A percentile compares a stretch with the other conserved stretches of the same genome.
Conservation (phyloP, 2,329 filamentous ascomycete species). For the Fusarium subtropicale region DNA sequence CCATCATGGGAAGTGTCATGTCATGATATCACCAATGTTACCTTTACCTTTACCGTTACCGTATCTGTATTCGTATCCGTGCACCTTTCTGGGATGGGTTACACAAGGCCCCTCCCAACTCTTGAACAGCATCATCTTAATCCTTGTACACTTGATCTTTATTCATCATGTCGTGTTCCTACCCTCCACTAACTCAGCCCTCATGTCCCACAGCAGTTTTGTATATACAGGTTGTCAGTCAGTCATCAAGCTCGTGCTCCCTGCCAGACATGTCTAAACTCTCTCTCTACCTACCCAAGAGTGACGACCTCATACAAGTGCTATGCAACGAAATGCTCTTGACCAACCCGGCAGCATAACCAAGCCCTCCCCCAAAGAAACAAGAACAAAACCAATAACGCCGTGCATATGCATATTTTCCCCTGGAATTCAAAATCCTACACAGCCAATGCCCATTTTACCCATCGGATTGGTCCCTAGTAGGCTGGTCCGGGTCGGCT, state of each 20-base stretch:
- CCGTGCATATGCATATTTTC: constrained; percentile 41
- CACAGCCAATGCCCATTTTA: constrained; percentile 4
- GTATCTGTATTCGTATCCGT: not conserved
- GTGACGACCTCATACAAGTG: constrained; percentile 39
- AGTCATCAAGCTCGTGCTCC: constrained; percentile 44
- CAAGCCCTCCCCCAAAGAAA: not conserved
- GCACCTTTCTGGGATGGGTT: not conserved
- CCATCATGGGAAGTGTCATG: constrained; percentile 30
- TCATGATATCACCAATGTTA: constrained; percentile 18
- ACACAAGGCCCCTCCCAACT: not conserved
- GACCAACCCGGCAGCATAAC: constrained; percentile 4
- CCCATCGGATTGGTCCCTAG: constrained; percentile 27
- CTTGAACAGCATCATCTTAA: constrained; percentile 1
- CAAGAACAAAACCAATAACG: constrained; percentile 40
- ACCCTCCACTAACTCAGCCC: constrained; percentile 23
- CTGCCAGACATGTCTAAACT: constrained; percentile 34
- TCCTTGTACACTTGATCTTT: constrained; percentile 35
- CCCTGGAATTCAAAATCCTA: constrained; percentile 7
- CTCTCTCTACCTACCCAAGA: constrained; percentile 24
- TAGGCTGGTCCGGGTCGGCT: constrained; percentile 30
- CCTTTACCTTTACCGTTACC: not conserved
- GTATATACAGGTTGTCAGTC: constrained; percentile 40
- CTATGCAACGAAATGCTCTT: constrained; percentile 28
- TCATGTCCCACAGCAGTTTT: constrained; percentile 28
- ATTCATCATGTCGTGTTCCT: constrained; percentile 45